phyloP scores from a whole-genome alignment of 75 land plant species.

The Pseudotsuga menziesii region DNA sequence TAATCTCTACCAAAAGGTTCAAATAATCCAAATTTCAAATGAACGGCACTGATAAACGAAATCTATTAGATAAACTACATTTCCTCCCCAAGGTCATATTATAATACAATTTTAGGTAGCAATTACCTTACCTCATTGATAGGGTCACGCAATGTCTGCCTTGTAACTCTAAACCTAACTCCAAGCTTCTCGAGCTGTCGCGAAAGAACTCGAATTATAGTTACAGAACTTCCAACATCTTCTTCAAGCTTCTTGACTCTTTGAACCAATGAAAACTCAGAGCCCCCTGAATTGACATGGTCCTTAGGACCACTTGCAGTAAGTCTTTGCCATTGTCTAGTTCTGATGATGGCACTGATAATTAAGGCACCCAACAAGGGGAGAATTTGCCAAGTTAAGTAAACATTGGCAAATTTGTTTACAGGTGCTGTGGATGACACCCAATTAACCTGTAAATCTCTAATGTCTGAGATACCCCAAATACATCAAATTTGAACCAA shows the following conservation, averaged over 20 bases:
- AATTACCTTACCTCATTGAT: conserved; percentile 58
- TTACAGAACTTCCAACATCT: conserved; percentile 52
- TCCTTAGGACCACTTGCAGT: conserved; percentile 9
- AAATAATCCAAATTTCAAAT: neutral
- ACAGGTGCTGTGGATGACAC: neutral
- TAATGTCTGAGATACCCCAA: neutral
- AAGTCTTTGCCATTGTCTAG: conserved; percentile 46
- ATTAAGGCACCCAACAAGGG: conserved; percentile 48
- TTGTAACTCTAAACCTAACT: conserved; percentile 75
- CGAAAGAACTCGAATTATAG: conserved; percentile 51
- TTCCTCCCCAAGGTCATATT: neutral
- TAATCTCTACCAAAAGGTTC: neutral
- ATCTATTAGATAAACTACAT: neutral
- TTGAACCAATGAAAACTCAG: conserved; percentile 48
- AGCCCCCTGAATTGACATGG: neutral
- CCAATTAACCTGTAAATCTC: conserved; percentile 4
- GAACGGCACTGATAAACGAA: neutral
- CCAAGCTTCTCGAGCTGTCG: conserved; percentile 94
- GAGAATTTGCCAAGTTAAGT: conserved; percentile 35
- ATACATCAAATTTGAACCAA: neutral
- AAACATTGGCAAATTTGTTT: conserved; percentile 9
- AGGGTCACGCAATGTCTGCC: conserved; percentile 77
- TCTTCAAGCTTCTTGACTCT: conserved; percentile 76
- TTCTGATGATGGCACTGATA: conserved; percentile 44
- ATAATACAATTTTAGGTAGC: neutral